These are phyloP conservation scores for Calocybe gambosa DNA, from an alignment of 1,284 basidiomycete genomes.

Conservation along the genomic window DNA sequence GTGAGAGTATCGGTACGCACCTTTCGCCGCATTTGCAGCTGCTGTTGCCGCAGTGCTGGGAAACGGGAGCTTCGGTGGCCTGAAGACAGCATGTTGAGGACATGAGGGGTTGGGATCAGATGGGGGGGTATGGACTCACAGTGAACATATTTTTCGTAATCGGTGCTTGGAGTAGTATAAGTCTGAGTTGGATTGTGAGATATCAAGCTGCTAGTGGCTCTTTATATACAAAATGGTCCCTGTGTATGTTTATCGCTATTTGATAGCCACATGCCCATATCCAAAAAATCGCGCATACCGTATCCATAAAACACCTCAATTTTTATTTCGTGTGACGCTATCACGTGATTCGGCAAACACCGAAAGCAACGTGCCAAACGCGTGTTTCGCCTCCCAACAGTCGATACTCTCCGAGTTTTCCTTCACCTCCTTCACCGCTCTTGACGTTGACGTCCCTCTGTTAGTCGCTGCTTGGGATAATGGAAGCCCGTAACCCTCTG, in stretches of 20 bases:
- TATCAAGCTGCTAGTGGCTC: not conserved
- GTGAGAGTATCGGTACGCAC: conserved; percentile 27
- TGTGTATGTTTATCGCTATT: conserved; percentile 15
- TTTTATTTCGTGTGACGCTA: not conserved
- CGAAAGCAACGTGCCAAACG: conserved; percentile 29
- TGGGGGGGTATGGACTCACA: conserved; percentile 20
- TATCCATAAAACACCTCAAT: not conserved
- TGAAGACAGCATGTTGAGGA: conserved; percentile 15
- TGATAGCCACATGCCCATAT: conserved; percentile 7
- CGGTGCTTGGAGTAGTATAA: not conserved
- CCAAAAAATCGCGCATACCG: not conserved
- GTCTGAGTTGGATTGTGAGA: not conserved
- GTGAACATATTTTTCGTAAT: conserved; percentile 25
- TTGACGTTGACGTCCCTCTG: conserved; percentile 6
- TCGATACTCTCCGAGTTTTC: conserved; percentile 11
- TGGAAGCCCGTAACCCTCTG: conserved; percentile 27
- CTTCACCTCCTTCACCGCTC: conserved; percentile 11
- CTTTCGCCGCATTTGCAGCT: conserved; percentile 46
- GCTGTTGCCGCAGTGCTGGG: conserved; percentile 41
- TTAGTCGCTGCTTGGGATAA: conserved; percentile 8
- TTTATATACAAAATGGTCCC: not conserved
- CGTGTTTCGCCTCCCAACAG: conserved; percentile 26
- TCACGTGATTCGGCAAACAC: conserved; percentile 22
- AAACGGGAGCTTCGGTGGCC: conserved; percentile 34
- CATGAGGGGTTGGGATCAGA: too few species aligned